Evolutionary conservation across 2,329 filamentous ascomycete genomes (phyloP).

Genomic region (Nemania abortiva): DNA sequence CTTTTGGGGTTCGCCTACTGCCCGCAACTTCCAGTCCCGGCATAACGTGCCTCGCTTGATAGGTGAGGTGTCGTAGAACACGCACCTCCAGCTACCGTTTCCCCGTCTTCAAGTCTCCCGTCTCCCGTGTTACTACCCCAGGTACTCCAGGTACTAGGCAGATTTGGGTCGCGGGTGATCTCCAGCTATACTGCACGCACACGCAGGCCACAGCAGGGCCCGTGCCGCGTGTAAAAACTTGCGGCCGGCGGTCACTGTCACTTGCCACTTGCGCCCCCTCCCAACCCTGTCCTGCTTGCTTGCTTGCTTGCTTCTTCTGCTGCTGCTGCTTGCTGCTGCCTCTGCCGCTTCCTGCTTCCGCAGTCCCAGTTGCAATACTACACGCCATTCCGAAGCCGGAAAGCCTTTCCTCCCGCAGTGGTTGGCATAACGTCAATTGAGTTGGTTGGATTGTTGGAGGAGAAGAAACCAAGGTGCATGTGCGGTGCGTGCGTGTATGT

Average conservation of each 20-base stretch:
- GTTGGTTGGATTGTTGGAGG: constrained; percentile 19
- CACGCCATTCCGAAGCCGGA: constrained; percentile 23
- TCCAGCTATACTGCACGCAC: constrained; percentile 14
- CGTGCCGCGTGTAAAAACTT: constrained; percentile 25
- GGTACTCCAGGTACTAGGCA: not conserved
- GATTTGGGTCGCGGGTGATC: constrained; percentile 3
- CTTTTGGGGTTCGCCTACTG: constrained; percentile 8
- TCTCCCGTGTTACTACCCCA: not conserved
- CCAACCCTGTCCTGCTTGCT: constrained; percentile 17
- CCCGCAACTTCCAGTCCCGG: constrained; percentile 27
- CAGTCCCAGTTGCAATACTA: constrained; percentile 2
- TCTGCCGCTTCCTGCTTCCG: not conserved
- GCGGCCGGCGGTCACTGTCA: constrained; percentile 10
- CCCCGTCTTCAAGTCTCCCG: not conserved
- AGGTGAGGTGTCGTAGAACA: not conserved
- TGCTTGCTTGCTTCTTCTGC: constrained; percentile 15
- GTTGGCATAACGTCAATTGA: constrained; percentile 11
- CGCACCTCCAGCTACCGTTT: not conserved
- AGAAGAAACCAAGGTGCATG: constrained; percentile 1
- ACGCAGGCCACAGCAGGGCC: constrained; percentile 19
- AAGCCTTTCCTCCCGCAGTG: constrained; percentile 12
- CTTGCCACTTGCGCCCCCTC: constrained; percentile 4
- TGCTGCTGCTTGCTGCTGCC: constrained; percentile 4
- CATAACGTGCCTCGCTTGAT: constrained; percentile 12
- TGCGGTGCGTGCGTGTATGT: not conserved